Base-by-base conservation (phyloP, 2,329 filamentous ascomycete genomes). In the Fusarium fracticaudum region DNA sequence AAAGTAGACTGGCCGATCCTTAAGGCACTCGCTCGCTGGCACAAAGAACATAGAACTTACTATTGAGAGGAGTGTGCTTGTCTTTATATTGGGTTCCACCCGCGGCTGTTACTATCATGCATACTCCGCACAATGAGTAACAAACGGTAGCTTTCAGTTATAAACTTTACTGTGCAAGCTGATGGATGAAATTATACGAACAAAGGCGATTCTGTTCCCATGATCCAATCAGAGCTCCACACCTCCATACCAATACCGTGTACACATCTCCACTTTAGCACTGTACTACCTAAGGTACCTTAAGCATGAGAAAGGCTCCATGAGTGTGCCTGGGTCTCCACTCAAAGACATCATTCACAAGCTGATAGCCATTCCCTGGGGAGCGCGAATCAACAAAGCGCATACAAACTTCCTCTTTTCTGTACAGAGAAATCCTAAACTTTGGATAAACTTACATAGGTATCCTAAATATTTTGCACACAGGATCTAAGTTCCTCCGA, bases 281-380 rank as follows among this genome's bases (percentile, higher is more conserved):
- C 51, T 55, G 51, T 55, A 29, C 37, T 17, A 35, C 33, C 33
- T 35, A 35, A 35, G 33, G 33, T 35, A 13, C 31, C 31, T 13
- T 13, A n/a, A 31, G 26, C 20, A 43, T 55, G 12, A 55, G 51
- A 29, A 29, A 29, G 50, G 50, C 50, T 38, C 24, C 24, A 55
- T 41, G 37, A 55, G 26, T 20, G 37, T 55, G 51, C 51, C 51
- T 55, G 20, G 20, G 22, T 50, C 47, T 44, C 48, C 48, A 43
- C 66, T 55, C 12, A 44, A 50, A 57, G 64, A 51, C 57, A 64
- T 57, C 37, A 45, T 45, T 63, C 22, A n/a, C 48, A 57, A 73
- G 70, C 38, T 69, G 64, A 31, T 37, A n/a, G 22, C 38, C 51
- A 50, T 45, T 38, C n/a, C 6, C 26, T 43, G 37, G 24, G 35